These are phyloP conservation scores for Syzygium oleosum DNA, from an alignment of 345 rosid species.

Conservation along the genomic window DNA sequence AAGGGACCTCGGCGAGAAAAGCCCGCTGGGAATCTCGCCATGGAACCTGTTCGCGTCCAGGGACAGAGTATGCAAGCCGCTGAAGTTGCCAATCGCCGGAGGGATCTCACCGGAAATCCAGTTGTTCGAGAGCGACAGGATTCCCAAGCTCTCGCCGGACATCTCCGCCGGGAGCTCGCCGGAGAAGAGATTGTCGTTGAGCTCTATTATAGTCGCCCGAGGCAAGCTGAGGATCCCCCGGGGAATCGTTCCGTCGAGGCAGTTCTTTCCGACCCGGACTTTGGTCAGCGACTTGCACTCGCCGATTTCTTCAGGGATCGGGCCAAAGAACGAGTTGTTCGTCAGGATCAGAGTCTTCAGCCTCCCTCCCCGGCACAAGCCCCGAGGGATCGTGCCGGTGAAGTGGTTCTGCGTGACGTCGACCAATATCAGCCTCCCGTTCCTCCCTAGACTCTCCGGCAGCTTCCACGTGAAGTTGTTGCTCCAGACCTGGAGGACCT, in stretches of 20 bases:
- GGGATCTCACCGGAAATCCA: slow-evolving; percentile 63
- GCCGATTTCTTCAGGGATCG: slow-evolving; percentile 64
- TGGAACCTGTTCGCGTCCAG: slow-evolving; percentile 47
- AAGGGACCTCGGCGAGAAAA: slow-evolving; percentile 40
- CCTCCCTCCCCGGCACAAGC: slow-evolving; percentile 59
- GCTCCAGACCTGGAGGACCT: slow-evolving; percentile 59
- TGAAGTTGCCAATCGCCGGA: slow-evolving; percentile 44
- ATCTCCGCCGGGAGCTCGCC: slow-evolving; percentile 63
- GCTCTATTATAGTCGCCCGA: slow-evolving; percentile 27
- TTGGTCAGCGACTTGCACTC: slow-evolving; percentile 50
- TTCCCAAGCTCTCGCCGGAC: slow-evolving; percentile 37
- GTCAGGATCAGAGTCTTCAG: slow-evolving; percentile 45
- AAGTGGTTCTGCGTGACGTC: slow-evolving; percentile 66
- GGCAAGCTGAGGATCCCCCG: slow-evolving; percentile 65
- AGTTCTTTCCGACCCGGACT: slow-evolving; percentile 45
- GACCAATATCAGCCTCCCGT: slow-evolving; percentile 40
- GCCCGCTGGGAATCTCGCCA: slow-evolving; percentile 47
- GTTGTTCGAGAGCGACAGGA: slow-evolving; percentile 43
- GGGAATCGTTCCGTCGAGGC: slow-evolving; percentile 58
- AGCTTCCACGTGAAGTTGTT: slow-evolving; percentile 65
- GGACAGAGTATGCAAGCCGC: slow-evolving; percentile 24
- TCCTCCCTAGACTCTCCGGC: slow-evolving; percentile 66
- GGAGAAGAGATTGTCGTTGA: slow-evolving; percentile 52
- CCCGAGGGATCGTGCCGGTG: slow-evolving; percentile 60
- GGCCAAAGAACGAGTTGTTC: slow-evolving; percentile 62